Percentiles rank a stretch among this genome's conserved stretches.
Conservation (phyloP, 257 asterid species). For the Scutellaria galericulata region DNA sequence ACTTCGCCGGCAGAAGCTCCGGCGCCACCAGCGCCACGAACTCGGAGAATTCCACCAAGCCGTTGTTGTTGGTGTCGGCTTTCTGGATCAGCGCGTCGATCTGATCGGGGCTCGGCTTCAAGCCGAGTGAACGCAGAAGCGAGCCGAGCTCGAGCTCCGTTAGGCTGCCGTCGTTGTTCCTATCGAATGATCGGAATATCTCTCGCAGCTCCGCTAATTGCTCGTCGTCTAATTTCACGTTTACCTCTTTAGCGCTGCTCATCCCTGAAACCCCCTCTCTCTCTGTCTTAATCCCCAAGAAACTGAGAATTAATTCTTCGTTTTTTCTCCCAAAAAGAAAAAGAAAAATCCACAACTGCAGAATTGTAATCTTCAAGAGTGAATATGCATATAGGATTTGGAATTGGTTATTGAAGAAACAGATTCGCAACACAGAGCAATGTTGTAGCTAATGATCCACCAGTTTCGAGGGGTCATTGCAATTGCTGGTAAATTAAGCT, state of each 20-base stretch:
- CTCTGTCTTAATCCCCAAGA: not conserved
- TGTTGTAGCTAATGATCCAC: constrained; percentile 45
- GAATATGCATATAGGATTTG: not conserved
- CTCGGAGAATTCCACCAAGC: constrained; percentile 89
- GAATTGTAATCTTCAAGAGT: too few relatives aligned
- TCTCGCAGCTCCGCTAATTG: constrained; percentile 85
- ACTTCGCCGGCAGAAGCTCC: constrained; percentile 80
- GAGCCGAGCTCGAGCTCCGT: constrained; percentile 93
- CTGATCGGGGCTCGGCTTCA: constrained; percentile 87
- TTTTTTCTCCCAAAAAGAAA: too few relatives aligned
- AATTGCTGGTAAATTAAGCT: constrained; percentile 36
- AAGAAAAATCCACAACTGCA: not conserved
- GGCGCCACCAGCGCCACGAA: constrained; percentile 91
- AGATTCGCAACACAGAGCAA: too few relatives aligned
- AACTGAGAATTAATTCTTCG: too few relatives aligned
- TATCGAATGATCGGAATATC: constrained; percentile 85
- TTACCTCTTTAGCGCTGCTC: constrained; percentile 53
- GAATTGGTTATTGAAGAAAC: not conserved
- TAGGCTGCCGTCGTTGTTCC: constrained; percentile 90
- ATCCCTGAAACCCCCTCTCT: constrained; percentile 31
- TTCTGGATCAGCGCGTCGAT: constrained; percentile 76
- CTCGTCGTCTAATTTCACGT: constrained; percentile 72
- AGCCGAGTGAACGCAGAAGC: constrained; percentile 74
- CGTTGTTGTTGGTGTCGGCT: constrained; percentile 82
- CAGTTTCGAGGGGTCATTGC: constrained; percentile 43